A percentile compares a stretch with the other conserved stretches of the same genome.
phyloP scores from a whole-genome alignment of 768 basidiomycete genomes.

The Kwoniella sp. region DNA sequence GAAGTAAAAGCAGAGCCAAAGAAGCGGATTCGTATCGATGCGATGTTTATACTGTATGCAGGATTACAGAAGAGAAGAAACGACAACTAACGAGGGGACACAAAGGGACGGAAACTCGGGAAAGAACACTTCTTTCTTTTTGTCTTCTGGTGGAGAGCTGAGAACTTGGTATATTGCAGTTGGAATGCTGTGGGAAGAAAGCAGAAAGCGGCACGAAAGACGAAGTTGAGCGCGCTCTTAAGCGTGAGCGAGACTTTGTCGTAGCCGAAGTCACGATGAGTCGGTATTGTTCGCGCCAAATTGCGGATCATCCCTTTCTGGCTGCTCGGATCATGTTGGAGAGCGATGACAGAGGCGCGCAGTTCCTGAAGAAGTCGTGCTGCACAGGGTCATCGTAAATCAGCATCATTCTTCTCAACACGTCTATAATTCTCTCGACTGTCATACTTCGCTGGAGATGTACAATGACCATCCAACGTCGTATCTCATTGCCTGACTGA shows the following conservation, averaged over 20 bases:
- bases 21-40: not conserved
- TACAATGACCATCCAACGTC: too few relatives aligned
- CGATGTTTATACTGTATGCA: not conserved
- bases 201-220: too few relatives aligned
- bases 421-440: not conserved
- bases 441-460: not conserved
- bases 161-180: too few relatives aligned
- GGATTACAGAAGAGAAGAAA: not conserved
- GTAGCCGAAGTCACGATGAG: not conserved
- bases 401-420: too few relatives aligned
- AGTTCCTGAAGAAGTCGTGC: slow-evolving; percentile 48
- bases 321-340: slow-evolving; percentile 47
- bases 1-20: not conserved
- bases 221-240: too few relatives aligned
- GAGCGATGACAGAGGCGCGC: slow-evolving; percentile 40
- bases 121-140: too few relatives aligned
- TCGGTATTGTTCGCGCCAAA: not conserved
- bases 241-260: not conserved
- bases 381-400: slow-evolving; percentile 10
- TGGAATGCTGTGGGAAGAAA: too few relatives aligned
- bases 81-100: not conserved
- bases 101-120: too few relatives aligned
- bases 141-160: too few relatives aligned
- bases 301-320: slow-evolving; percentile 25
- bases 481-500: too few relatives aligned